These are phyloP conservation scores for Nemania diffusa DNA, from an alignment of 2,329 filamentous ascomycete species.

Conservation along the genomic window DNA sequence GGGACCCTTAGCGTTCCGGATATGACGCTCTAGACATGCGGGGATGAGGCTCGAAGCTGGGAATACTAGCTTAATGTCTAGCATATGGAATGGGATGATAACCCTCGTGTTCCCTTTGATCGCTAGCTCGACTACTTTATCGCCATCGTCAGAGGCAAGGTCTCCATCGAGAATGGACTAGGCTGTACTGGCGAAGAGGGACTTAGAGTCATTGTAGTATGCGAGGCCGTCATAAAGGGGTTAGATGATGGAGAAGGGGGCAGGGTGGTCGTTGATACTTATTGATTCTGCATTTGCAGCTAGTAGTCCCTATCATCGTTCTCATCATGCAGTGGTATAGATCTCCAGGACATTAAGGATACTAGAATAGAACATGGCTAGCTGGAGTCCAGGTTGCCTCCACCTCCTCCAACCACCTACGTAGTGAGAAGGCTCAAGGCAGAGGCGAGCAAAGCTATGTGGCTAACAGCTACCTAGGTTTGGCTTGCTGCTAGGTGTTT, in stretches of 20 bases:
- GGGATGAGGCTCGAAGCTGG: conserved; percentile 11
- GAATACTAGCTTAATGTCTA: neutral
- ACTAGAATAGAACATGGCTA: no score
- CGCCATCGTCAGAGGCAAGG: conserved; percentile 9
- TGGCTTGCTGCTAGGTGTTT: no score
- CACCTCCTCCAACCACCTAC: no score
- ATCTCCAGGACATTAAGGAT: no score
- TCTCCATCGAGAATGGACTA: neutral
- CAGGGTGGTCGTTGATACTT: neutral
- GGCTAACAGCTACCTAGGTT: no score
- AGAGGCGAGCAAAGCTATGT: no score
- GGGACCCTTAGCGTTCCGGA: conserved; percentile 17
- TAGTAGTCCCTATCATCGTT: no score
- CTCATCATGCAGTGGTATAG: no score
- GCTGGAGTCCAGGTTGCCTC: no score
- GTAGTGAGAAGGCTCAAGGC: no score
- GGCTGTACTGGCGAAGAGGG: conserved; percentile 21
- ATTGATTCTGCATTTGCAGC: no score
- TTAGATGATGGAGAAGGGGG: conserved; percentile 11
- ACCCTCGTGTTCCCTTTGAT: conserved; percentile 13
- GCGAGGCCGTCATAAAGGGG: conserved; percentile 17
- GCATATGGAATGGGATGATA: conserved; percentile 6
- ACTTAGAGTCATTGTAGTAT: conserved; percentile 15
- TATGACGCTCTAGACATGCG: conserved; percentile 21
- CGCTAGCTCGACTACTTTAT: conserved; percentile 23